Evolutionary conservation across 2,329 filamentous ascomycete species (phyloP).

Genomic region (Raffaelea deltoideospora): DNA sequence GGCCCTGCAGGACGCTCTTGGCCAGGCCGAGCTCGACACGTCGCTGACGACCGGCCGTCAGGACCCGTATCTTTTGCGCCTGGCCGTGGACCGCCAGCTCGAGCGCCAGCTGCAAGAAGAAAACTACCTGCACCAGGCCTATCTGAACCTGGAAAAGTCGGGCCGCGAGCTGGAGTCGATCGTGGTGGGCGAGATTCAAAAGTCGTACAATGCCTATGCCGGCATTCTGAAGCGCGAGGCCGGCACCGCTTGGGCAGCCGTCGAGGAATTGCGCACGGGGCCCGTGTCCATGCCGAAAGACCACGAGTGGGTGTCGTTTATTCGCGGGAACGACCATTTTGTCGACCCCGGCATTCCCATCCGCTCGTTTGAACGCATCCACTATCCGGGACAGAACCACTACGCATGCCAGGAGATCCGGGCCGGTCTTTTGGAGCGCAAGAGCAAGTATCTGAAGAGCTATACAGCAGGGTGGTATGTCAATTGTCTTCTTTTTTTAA

Average conservation of each 20-base stretch:
- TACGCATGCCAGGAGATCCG: constrained; percentile 70
- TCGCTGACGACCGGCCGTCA: constrained; percentile 66
- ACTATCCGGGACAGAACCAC: constrained; percentile 83
- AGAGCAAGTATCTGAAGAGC: constrained; percentile 97
- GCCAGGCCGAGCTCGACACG: constrained; percentile 64
- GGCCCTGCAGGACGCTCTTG: constrained; percentile 66
- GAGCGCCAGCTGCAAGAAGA: constrained; percentile 92
- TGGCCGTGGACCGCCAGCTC: constrained; percentile 78
- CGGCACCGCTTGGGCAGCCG: constrained; percentile 60
- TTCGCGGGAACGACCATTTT: constrained; percentile 68
- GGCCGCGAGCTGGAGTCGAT: constrained; percentile 92
- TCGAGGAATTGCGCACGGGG: constrained; percentile 69
- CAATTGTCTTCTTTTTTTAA: constrained; percentile 1
- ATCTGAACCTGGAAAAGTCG: constrained; percentile 84
- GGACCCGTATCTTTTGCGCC: constrained; percentile 76
- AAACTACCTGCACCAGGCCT: constrained; percentile 91
- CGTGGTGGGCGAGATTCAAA: constrained; percentile 93
- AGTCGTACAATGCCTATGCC: constrained; percentile 88
- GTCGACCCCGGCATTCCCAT: constrained; percentile 72
- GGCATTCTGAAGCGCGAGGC: constrained; percentile 84
- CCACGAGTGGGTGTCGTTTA: constrained; percentile 75
- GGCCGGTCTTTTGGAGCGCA: constrained; percentile 83
- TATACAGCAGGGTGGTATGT: constrained; percentile 87
- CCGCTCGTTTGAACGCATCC: constrained; percentile 64
- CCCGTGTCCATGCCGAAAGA: constrained; percentile 91